A percentile compares a stretch with the other conserved stretches of the same genome.
phyloP scores from a whole-genome alignment of 2,329 filamentous ascomycete genomes.

The Metarhizium robertsii region DNA sequence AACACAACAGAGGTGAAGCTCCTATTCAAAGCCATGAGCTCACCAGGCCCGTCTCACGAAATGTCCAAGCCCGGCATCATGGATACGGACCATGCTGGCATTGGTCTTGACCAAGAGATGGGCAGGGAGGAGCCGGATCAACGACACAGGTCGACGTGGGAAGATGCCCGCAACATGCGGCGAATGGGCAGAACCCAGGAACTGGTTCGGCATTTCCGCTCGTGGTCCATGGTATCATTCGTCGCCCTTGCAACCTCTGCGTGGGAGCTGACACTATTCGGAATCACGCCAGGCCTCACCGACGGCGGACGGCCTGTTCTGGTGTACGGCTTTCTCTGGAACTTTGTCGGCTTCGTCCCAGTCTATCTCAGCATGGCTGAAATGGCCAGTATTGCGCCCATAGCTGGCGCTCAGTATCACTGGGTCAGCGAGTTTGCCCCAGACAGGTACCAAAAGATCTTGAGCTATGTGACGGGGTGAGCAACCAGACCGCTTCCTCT shows the following conservation, averaged over 20 bases:
- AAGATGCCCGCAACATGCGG: constrained; percentile 3
- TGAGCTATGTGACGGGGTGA: not conserved
- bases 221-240: constrained; percentile 5
- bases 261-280: constrained; percentile 2
- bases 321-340: constrained; percentile 1
- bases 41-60: too few relatives aligned
- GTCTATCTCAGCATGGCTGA: constrained; percentile 12
- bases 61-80: not conserved
- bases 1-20: too few relatives aligned
- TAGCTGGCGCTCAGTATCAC: constrained; percentile 14
- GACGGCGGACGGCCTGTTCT: constrained; percentile 7
- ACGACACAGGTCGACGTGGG: not conserved
- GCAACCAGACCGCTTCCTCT: too few relatives aligned
- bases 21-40: too few relatives aligned
- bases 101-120: not conserved
- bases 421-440: constrained; percentile 12
- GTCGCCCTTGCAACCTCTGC: constrained; percentile 2
- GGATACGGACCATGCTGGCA: not conserved
- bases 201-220: constrained; percentile 7
- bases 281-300: not conserved
- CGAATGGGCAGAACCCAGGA: constrained; percentile 8
- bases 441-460: constrained; percentile 20
- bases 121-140: not conserved
- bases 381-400: constrained; percentile 14
- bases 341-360: constrained; percentile 5